A percentile compares a stretch with the other conserved stretches of the same genome.
These are phyloP conservation scores for Cryptosporidium canis DNA, from an alignment of 169 alveolate genomes.

Conservation along the genomic window DNA sequence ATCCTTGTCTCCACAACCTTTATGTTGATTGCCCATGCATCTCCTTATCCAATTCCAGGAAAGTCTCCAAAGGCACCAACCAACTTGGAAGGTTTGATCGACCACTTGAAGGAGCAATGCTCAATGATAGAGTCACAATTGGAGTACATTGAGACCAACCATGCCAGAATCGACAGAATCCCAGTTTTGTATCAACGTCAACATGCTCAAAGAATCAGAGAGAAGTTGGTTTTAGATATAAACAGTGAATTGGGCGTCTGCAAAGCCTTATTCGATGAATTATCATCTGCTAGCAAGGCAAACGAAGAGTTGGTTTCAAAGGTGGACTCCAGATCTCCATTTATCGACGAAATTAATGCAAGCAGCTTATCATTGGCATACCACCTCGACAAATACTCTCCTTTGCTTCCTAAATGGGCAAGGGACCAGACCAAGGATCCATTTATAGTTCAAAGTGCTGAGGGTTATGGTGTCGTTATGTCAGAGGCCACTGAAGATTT, in stretches of 20 bases:
- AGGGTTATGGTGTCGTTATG: conserved; percentile 48
- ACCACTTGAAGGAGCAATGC: neutral
- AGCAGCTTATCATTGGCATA: conserved; percentile 4
- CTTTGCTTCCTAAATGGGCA: conserved; percentile 41
- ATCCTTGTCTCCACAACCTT: conserved; percentile 2
- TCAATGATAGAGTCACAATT: neutral
- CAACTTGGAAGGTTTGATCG: neutral
- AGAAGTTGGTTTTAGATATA: neutral
- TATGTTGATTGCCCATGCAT: conserved; percentile 54
- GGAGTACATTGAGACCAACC: neutral
- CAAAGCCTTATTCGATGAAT: neutral
- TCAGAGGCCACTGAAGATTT: neutral
- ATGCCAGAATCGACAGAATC: conserved; percentile 22
- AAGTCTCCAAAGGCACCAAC: conserved; percentile 22
- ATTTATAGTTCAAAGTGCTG: conserved; percentile 18
- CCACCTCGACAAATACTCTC: conserved; percentile 49
- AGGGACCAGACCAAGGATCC: conserved; percentile 59
- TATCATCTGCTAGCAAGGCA: neutral
- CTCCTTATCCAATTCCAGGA: conserved; percentile 52
- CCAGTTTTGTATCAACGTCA: conserved; percentile 25
- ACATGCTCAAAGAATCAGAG: conserved; percentile 1
- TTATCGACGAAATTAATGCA: neutral
- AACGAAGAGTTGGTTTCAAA: neutral
- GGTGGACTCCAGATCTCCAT: neutral
- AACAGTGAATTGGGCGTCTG: neutral